A percentile compares a stretch with the other conserved stretches of the same genome.
These are phyloP conservation scores for Corinectria fuckeliana DNA, from an alignment of 2,329 filamentous ascomycete genomes.

Conservation along the genomic window DNA sequence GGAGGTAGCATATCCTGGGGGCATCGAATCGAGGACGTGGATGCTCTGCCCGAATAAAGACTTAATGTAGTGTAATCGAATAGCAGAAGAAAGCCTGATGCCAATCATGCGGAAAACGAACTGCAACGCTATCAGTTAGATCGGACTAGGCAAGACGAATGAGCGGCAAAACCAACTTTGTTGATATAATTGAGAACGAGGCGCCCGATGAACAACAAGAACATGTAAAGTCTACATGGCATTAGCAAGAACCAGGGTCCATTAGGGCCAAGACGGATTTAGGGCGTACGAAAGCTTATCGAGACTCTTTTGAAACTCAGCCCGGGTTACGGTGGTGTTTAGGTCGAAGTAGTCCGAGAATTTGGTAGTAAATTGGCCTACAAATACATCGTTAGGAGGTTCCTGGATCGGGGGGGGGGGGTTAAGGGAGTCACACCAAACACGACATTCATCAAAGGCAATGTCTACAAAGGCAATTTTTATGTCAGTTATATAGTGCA, in stretches of 20 bases:
- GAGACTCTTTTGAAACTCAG: conserved; percentile 49
- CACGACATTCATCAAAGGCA: conserved; percentile 66
- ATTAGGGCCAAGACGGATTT: neutral
- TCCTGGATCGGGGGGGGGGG: no score
- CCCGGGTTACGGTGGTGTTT: conserved; percentile 40
- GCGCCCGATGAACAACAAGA: conserved; percentile 73
- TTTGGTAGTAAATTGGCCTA: conserved; percentile 53
- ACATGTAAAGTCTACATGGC: conserved; percentile 64
- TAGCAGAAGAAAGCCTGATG: conserved; percentile 65
- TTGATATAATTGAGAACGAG: conserved; percentile 68
- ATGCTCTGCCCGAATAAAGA: conserved; percentile 70
- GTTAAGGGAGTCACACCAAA: conserved; percentile 51
- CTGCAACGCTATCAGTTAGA: conserved; percentile 39
- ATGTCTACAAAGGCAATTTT: conserved; percentile 45
- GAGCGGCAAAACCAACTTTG: conserved; percentile 46
- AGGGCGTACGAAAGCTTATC: conserved; percentile 53
- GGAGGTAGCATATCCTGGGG: conserved; percentile 64
- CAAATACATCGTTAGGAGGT: neutral
- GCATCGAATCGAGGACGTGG: conserved; percentile 71
- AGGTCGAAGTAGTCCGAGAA: conserved; percentile 54
- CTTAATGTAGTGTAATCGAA: conserved; percentile 69
- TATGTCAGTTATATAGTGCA: neutral
- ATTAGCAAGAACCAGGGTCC: neutral
- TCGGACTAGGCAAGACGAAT: neutral
- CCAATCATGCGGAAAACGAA: conserved; percentile 68